A percentile compares a stretch with the other conserved stretches of the same genome.
Conservation (phyloP, 148 eudicot species). For the Salicornia ramosissima region DNA sequence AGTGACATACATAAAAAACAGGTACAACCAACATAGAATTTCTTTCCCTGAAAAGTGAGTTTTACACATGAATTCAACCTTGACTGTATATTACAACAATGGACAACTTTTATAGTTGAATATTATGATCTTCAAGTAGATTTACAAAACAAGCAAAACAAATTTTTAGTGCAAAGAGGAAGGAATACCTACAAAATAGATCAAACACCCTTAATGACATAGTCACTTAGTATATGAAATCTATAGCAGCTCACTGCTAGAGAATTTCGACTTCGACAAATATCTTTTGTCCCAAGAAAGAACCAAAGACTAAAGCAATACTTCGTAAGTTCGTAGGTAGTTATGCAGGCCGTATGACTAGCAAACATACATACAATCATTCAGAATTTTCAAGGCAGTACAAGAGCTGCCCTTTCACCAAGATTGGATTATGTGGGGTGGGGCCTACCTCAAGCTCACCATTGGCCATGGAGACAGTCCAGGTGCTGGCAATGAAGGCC, state of each 20-base stretch:
- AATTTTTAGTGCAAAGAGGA: slow-evolving; percentile 1
- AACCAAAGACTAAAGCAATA: slow-evolving; percentile 8
- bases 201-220: neutral
- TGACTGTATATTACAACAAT: neutral
- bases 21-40: too few relatives aligned
- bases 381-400: slow-evolving; percentile 9
- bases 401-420: slow-evolving; percentile 8
- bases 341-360: slow-evolving; percentile 11
- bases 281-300: neutral
- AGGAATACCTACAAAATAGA: slow-evolving; percentile 1
- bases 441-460: slow-evolving; percentile 57
- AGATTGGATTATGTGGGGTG: neutral
- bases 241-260: slow-evolving; percentile 20
- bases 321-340: too few relatives aligned
- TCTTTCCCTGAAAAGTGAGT: too few relatives aligned
- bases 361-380: slow-evolving; percentile 7
- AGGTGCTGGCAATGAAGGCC: slow-evolving; percentile 76
- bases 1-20: too few relatives aligned
- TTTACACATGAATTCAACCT: too few relatives aligned
- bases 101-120: neutral
- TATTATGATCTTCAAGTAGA: slow-evolving; percentile 10
- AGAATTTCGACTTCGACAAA: slow-evolving; percentile 9
- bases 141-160: slow-evolving; percentile 14
- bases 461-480: slow-evolving; percentile 77
- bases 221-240: neutral